Evolutionary conservation across 768 basidiomycete genomes (phyloP), one percentile per base, ranked within the genome.

Genomic region (Pulveroboletus frians): DNA sequence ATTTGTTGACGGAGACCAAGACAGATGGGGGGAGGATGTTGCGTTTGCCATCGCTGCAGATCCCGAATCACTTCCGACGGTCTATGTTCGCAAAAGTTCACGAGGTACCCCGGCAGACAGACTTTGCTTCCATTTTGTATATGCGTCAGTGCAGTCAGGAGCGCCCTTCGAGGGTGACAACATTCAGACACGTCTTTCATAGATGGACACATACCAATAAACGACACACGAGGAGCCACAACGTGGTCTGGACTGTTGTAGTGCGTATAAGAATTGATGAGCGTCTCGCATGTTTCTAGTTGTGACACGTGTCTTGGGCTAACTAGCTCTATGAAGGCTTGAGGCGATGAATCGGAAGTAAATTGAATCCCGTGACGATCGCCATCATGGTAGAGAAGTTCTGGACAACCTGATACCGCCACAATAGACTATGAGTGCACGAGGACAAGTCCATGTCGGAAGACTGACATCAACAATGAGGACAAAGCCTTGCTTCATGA

Each of bases 401-500:
- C 62, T 83, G 79, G 43, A 85, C 64, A 4, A 61, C 43, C 15
- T 77, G 76, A 58, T 83, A 83, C 14, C 78, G 77, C 84, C 85
- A 57, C 46, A 34, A 46, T 15, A 27, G 18, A 40, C 18, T 5
- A 26, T 59, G 18, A 54, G 47, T 11, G 55, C 47, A 20, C 7
- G 9, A 18, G 37, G 15, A 35, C n/a, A 13, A 15, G 5, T 6
- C 13, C n/a, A 20, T n/a, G 6, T 31, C 7, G 14, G 38, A 15
- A 13, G 3, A 63, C 78, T 63, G 39, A 84, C 83, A 49, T 84
- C 81, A 8, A 85, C 84, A 36, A 84, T 61, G 42, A 70, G 69
- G 51, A 88, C 80, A 65, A 85, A 86, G 44, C n/a, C n/a, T n/a
- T 84, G 80, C 60, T 84, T 85, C 54, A 88, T 75, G 42, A 83